Evolutionary conservation across 768 basidiomycete species (phyloP).

Genomic region (Austroboletus eburneus): DNA sequence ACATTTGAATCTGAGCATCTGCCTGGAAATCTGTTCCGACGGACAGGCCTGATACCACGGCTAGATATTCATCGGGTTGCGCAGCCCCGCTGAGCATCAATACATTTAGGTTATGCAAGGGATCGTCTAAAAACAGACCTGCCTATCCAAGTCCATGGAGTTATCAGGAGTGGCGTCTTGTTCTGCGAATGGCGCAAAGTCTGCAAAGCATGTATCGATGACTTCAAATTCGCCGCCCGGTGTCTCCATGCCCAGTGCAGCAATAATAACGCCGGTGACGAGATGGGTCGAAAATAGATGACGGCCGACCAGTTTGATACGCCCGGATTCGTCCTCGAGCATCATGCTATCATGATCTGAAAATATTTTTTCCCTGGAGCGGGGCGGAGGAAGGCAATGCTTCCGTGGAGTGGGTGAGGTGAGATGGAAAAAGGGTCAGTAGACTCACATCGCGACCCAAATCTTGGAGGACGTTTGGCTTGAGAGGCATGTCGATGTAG

Average conservation of each 20-base stretch:
- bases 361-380: slow-evolving; percentile 67
- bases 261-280: slow-evolving; percentile 91
- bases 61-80: slow-evolving; percentile 70
- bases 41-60: slow-evolving; percentile 79
- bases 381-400: slow-evolving; percentile 88
- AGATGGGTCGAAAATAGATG: slow-evolving; percentile 54
- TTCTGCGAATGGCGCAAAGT: slow-evolving; percentile 56
- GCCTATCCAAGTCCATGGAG: slow-evolving; percentile 71
- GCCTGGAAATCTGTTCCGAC: slow-evolving; percentile 59
- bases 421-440: slow-evolving; percentile 2
- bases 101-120: slow-evolving; percentile 7
- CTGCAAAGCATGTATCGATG: slow-evolving; percentile 81
- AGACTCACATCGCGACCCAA: slow-evolving; percentile 83
- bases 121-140: slow-evolving; percentile 7
- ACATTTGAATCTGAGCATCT: slow-evolving; percentile 75
- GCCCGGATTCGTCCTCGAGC: slow-evolving; percentile 95
- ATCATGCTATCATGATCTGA: slow-evolving; percentile 77
- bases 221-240: slow-evolving; percentile 90
- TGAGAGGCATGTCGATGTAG: slow-evolving; percentile 98
- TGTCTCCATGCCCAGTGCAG: slow-evolving; percentile 88
- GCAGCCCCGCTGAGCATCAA: slow-evolving; percentile 10
- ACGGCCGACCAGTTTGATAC: slow-evolving; percentile 83
- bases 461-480: slow-evolving; percentile 97
- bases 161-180: slow-evolving; percentile 26
- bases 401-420: slow-evolving; percentile 29